Evolutionary conservation across 2,329 filamentous ascomycete genomes (phyloP).

Genomic region (Colletotrichum lupini): DNA sequence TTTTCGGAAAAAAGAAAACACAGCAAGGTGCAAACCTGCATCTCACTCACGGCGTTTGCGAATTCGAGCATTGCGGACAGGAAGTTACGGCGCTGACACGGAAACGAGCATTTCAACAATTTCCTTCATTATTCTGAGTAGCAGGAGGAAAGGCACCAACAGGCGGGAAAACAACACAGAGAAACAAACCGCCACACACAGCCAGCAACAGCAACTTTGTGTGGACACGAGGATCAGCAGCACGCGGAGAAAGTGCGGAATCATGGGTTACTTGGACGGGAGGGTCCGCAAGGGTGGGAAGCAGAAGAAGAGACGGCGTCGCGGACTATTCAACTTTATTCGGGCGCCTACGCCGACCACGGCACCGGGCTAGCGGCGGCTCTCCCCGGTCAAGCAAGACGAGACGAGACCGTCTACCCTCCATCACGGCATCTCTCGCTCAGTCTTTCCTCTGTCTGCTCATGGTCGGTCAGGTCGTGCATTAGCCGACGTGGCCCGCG

Average conservation of each 20-base stretch:
- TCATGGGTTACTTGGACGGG: constrained; percentile 5
- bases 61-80: not conserved
- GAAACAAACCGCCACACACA: not conserved
- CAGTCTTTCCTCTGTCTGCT: not conserved
- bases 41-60: not conserved
- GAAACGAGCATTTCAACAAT: not conserved
- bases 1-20: not conserved
- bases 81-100: not conserved
- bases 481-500: not conserved
- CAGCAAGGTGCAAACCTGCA: not conserved
- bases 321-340: constrained; percentile 17
- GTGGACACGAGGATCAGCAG: not conserved
- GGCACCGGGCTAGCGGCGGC: not conserved
- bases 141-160: not conserved
- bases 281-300: constrained; percentile 1
- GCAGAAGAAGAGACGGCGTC: not conserved
- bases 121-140: not conserved
- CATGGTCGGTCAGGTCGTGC: not conserved
- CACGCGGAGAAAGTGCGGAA: not conserved
- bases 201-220: not conserved
- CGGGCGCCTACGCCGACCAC: constrained; percentile 4
- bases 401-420: not conserved
- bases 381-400: not conserved
- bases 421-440: not conserved
- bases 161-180: not conserved